A percentile compares a stretch with the other conserved stretches of the same genome.
phyloP scores from a whole-genome alignment of 2,329 filamentous ascomycete species.

The Ceratocystiopsis minuta region DNA sequence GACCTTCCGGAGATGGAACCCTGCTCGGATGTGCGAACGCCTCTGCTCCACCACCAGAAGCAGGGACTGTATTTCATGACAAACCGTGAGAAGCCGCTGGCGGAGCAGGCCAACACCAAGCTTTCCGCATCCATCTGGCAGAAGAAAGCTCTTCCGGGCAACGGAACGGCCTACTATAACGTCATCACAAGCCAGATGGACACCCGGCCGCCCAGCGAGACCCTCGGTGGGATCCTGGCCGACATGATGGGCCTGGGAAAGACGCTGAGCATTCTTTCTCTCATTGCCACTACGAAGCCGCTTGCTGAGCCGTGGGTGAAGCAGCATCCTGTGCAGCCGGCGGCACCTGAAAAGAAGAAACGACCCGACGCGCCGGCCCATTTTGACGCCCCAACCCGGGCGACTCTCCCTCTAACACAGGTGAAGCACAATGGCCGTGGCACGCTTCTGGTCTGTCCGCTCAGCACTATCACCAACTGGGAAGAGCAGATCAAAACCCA shows the following conservation, averaged over 20 bases:
- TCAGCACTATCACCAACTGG: constrained; percentile 90
- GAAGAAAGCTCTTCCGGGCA: constrained; percentile 34
- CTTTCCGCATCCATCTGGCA: constrained; percentile 65
- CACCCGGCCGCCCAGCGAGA: constrained; percentile 42
- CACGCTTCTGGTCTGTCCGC: constrained; percentile 72
- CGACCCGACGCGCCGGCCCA: constrained; percentile 14
- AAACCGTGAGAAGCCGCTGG: constrained; percentile 50
- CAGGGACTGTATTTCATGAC: constrained; percentile 80
- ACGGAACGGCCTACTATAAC: constrained; percentile 47
- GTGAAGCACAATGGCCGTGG: constrained; percentile 53
- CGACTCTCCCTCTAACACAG: constrained; percentile 28
- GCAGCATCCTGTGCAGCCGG: constrained; percentile 31
- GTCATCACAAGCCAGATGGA: constrained; percentile 63
- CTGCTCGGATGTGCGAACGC: constrained; percentile 40
- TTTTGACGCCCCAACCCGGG: constrained; percentile 23
- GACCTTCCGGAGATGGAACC: constrained; percentile 59
- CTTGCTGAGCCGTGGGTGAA: constrained; percentile 45
- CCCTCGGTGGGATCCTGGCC: constrained; percentile 56
- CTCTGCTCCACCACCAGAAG: constrained; percentile 70
- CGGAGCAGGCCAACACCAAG: constrained; percentile 36
- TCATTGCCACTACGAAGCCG: constrained; percentile 48
- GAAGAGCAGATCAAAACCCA: constrained; percentile 80
- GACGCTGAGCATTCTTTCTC: constrained; percentile 66
- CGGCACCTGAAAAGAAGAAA: constrained; percentile 20
- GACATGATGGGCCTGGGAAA: constrained; percentile 87